A percentile compares a stretch with the other conserved stretches of the same genome.
phyloP scores from a whole-genome alignment of 1,139 yeast genomes.

The Yamadazyma triangularis region DNA sequence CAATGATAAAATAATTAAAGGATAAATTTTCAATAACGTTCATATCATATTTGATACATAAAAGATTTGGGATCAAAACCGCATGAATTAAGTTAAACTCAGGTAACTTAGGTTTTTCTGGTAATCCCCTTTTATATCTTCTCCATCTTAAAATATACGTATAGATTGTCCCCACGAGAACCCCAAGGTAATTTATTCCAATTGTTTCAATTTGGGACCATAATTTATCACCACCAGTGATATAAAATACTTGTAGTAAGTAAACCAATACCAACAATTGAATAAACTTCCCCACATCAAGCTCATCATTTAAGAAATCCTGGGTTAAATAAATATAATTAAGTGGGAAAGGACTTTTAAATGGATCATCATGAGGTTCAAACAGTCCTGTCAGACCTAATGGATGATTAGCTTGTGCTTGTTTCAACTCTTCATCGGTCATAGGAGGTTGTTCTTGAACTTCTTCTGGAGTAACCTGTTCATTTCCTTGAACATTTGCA shows the following conservation, averaged over 20 bases:
- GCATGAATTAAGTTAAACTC: constrained; percentile 38
- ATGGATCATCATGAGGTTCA: constrained; percentile 15
- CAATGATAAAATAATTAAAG: constrained; percentile 34
- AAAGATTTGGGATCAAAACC: constrained; percentile 29
- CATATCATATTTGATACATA: constrained; percentile 12
- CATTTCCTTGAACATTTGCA: constrained; percentile 12
- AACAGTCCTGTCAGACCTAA: constrained; percentile 6
- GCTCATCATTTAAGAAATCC: constrained; percentile 35
- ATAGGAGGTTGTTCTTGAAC: constrained; percentile 2
- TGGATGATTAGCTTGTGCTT: constrained; percentile 5
- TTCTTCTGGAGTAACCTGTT: constrained; percentile 2
- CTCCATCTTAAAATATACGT: constrained; percentile 20
- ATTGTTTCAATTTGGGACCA: constrained; percentile 20
- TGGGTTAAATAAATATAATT: constrained; percentile 29
- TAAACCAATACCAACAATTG: constrained; percentile 31
- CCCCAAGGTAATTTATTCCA: constrained; percentile 34
- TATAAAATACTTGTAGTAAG: constrained; percentile 27
- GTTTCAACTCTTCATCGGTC: constrained; percentile 6
- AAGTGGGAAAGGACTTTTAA: constrained; percentile 20
- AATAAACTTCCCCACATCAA: constrained; percentile 27
- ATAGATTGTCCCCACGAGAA: constrained; percentile 25
- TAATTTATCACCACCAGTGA: constrained; percentile 15
- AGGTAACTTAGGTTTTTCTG: constrained; percentile 23
- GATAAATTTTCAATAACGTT: constrained; percentile 23
- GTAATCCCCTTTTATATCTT: constrained; percentile 12